These are phyloP conservation scores for Pisolithus thermaeus DNA, from an alignment of 1,284 basidiomycete genomes.

Conservation along the genomic window DNA sequence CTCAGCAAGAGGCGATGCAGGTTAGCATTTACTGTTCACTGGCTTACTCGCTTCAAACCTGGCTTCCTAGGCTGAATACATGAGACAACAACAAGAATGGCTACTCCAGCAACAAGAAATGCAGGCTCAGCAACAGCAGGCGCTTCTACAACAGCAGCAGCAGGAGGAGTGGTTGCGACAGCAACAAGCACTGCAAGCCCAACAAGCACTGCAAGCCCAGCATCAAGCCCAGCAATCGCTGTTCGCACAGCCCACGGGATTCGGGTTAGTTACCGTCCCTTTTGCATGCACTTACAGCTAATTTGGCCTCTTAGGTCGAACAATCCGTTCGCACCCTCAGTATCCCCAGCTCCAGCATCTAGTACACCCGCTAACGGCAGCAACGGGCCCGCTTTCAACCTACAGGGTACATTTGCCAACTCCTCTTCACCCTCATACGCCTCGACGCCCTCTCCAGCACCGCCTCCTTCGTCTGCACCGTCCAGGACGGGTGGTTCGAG, in stretches of 20 bases:
- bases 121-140: constrained; percentile 37
- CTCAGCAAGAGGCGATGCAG: constrained; percentile 80
- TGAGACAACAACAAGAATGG: constrained; percentile 71
- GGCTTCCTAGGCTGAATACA: constrained; percentile 51
- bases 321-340: constrained; percentile 79
- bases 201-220: constrained; percentile 41
- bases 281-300: constrained; percentile 2
- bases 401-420: constrained; percentile 56
- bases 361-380: constrained; percentile 30
- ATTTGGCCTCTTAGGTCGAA: constrained; percentile 64
- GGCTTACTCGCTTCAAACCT: not conserved
- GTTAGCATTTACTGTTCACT: constrained; percentile 19
- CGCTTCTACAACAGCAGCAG: constrained; percentile 39
- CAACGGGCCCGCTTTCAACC: constrained; percentile 47
- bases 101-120: constrained; percentile 48
- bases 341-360: constrained; percentile 33
- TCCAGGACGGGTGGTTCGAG: constrained; percentile 18
- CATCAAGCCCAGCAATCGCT: constrained; percentile 46
- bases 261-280: constrained; percentile 42
- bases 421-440: constrained; percentile 28
- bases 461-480: constrained; percentile 33
- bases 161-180: constrained; percentile 46
- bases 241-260: constrained; percentile 63
- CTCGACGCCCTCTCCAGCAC: constrained; percentile 34
- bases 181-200: constrained; percentile 40